Percentiles rank a stretch among this genome's conserved stretches.
Conservation (phyloP, 192 early-diverging fungal genomes). For the Anaeromyces robustus region DNA sequence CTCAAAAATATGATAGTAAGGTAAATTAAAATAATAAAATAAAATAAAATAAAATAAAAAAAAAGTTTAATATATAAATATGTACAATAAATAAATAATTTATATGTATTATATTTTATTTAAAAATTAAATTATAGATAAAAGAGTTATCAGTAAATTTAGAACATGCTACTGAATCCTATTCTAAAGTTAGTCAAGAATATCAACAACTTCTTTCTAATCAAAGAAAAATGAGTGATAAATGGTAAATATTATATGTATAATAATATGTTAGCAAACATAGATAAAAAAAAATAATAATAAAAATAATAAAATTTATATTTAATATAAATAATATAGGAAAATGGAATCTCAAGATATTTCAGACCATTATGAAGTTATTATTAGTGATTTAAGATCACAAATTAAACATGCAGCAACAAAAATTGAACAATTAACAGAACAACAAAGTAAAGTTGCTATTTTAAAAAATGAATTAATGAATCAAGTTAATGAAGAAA, state of each 20-base stretch:
- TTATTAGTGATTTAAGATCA: not conserved
- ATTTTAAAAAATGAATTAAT: not conserved
- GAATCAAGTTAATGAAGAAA: not conserved
- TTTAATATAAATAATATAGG: not conserved
- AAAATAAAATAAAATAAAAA: not conserved
- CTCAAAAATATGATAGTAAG: not conserved
- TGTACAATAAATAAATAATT: too few relatives aligned
- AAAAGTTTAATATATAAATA: too few relatives aligned
- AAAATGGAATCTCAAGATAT: not conserved
- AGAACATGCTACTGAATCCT: not conserved
- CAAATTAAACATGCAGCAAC: not conserved
- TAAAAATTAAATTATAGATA: not conserved
- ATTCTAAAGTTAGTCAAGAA: not conserved
- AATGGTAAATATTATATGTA: not conserved
- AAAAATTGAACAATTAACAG: not conserved
- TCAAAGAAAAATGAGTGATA: not conserved
- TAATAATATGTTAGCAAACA: too few relatives aligned
- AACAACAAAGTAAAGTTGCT: not conserved
- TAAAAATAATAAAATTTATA: too few relatives aligned
- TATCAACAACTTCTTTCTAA: not conserved
- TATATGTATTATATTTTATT: too few relatives aligned
- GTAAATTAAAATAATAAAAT: not conserved
- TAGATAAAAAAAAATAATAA: too few relatives aligned
- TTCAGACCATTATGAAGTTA: not conserved
- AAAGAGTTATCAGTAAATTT: not conserved